These are phyloP conservation scores for Clavispora phyllophila DNA, from an alignment of 805 yeast species.

Conservation along the genomic window DNA sequence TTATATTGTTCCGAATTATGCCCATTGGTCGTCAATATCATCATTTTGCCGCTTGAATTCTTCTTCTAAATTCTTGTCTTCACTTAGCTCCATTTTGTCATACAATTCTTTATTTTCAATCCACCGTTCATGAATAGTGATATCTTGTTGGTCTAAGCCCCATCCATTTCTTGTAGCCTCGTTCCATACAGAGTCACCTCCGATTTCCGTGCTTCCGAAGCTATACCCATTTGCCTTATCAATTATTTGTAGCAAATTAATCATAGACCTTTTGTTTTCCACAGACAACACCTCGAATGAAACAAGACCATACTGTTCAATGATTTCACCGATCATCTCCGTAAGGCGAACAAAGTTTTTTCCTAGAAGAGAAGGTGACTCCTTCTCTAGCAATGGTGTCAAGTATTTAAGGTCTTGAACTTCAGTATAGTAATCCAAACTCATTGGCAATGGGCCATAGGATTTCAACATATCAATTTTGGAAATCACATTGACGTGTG, in stretches of 20 bases:
- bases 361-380: conserved; percentile 62
- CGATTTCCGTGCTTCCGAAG: conserved; percentile 88
- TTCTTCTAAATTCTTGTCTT: conserved; percentile 46
- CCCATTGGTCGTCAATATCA: not conserved
- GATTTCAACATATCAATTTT: conserved; percentile 77
- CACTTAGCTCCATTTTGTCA: conserved; percentile 47
- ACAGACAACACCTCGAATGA: conserved; percentile 85
- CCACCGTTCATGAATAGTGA: conserved; percentile 94
- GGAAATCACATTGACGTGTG: conserved; percentile 88
- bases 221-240: conserved; percentile 93
- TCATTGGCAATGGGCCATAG: conserved; percentile 80
- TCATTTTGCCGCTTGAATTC: conserved; percentile 20
- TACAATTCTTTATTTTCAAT: conserved; percentile 74
- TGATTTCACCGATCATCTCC: conserved; percentile 71
- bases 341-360: conserved; percentile 63
- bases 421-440: conserved; percentile 82
- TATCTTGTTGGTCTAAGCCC: conserved; percentile 39
- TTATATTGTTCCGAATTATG: not conserved
- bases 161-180: conserved; percentile 85
- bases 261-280: conserved; percentile 91
- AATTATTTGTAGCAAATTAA: conserved; percentile 64
- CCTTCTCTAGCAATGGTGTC: conserved; percentile 64
- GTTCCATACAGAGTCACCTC: conserved; percentile 98
- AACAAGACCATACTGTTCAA: conserved; percentile 82
- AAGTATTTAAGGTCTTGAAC: conserved; percentile 77